phyloP scores from a whole-genome alignment of 768 basidiomycete species.

The Xerocomellus amylosporus region DNA sequence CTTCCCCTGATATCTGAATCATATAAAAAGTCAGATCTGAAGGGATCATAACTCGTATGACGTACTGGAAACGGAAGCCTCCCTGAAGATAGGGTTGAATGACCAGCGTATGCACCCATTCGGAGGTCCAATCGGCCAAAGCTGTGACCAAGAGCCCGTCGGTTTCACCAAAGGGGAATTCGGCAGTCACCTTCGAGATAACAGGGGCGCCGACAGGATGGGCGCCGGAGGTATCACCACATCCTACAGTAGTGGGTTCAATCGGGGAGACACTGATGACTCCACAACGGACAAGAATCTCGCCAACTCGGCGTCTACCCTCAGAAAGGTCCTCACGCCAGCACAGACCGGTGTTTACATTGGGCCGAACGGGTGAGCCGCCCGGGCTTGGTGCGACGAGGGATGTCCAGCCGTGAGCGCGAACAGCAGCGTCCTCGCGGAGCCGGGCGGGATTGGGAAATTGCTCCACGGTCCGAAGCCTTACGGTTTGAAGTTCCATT shows the following conservation, averaged over 20 bases:
- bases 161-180: neutral
- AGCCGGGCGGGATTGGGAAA: neutral
- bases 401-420: neutral
- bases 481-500: conserved; percentile 7
- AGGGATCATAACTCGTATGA: neutral
- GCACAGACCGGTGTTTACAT: neutral
- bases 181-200: neutral
- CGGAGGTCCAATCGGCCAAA: conserved; percentile 26
- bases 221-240: neutral
- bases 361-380: neutral
- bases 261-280: conserved; percentile 8
- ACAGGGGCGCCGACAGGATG: neutral
- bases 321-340: conserved; percentile 9
- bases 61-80: conserved; percentile 22
- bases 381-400: conserved; percentile 5
- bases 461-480: neutral
- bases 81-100: conserved; percentile 20
- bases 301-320: conserved; percentile 19
- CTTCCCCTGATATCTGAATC: conserved; percentile 18
- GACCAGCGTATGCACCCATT: conserved; percentile 26
- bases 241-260: neutral
- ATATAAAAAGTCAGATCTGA: neutral
- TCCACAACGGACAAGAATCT: conserved; percentile 22
- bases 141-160: conserved; percentile 6
- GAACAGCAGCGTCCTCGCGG: neutral